Conservation (phyloP, 208 protist species). For the Crithidia thermophila region DNA sequence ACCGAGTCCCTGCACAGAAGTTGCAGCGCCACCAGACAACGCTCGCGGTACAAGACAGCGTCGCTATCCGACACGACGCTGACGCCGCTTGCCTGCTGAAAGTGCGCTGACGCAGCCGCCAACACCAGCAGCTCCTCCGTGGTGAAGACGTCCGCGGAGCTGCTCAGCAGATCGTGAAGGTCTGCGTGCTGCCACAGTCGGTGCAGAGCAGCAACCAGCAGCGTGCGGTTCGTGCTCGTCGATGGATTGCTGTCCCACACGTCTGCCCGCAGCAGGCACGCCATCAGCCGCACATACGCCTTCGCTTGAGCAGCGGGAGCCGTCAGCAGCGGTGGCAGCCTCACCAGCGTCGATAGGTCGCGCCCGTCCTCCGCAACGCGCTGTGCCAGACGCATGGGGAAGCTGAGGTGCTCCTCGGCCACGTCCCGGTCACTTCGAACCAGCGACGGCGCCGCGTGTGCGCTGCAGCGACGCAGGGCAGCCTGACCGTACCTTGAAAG, state of each 20-base stretch:
- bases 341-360: conserved; percentile 7
- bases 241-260: conserved; percentile 18
- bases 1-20: conserved; percentile 4
- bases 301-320: conserved; percentile 14
- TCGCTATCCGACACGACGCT: background rate
- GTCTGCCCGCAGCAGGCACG: conserved; percentile 31
- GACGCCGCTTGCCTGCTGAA: background rate
- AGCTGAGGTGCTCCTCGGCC: conserved; percentile 11
- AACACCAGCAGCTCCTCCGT: conserved; percentile 35
- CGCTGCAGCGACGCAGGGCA: conserved; percentile 18
- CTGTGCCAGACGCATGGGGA: conserved; percentile 21
- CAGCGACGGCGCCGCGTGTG: conserved; percentile 20
- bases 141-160: conserved; percentile 19
- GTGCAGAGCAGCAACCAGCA: conserved; percentile 13
- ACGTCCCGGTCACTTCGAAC: conserved; percentile 21
- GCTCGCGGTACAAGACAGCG: background rate
- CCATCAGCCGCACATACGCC: conserved; percentile 15
- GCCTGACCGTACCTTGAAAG: background rate
- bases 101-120: conserved; percentile 15
- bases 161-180: conserved; percentile 4
- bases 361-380: background rate
- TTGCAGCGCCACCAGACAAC: background rate
- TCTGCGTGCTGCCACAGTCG: conserved; percentile 15
- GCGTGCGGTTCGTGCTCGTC: background rate
- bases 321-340: conserved; percentile 2